Conservation (phyloP, 495 filamentous ascomycete genomes). For the Aspergillus coremiiformis region DNA sequence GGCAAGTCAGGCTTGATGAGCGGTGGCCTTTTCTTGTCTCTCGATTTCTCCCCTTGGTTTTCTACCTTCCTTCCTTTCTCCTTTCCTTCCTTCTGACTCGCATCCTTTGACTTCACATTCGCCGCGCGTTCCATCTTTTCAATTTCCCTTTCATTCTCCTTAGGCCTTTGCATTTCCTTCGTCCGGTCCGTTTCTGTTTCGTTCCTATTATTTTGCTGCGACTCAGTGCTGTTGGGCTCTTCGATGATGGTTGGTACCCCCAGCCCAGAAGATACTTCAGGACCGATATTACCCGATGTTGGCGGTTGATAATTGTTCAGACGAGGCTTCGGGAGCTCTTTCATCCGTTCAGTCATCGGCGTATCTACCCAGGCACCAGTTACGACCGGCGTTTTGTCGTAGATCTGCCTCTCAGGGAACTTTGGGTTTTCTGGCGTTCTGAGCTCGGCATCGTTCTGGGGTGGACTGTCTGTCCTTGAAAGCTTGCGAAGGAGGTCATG, state of each 20-base stretch:
- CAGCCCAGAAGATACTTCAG: neutral
- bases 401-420: constrained; percentile 30
- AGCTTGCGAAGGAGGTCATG: constrained; percentile 58
- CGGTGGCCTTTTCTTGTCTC: constrained; percentile 16
- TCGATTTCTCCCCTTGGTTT: constrained; percentile 10
- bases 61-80: neutral
- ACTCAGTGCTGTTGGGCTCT: neutral
- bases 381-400: constrained; percentile 43
- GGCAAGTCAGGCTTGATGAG: constrained; percentile 38
- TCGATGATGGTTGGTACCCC: neutral
- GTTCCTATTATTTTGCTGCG: neutral
- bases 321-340: constrained; percentile 25
- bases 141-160: neutral
- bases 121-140: neutral
- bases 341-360: constrained; percentile 37
- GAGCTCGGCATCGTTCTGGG: constrained; percentile 15
- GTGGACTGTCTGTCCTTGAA: constrained; percentile 50
- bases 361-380: constrained; percentile 50
- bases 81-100: neutral
- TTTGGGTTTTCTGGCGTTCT: constrained; percentile 36
- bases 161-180: neutral
- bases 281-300: neutral
- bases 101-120: neutral
- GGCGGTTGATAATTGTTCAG: constrained; percentile 22
- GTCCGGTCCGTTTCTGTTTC: neutral